Evolutionary conservation across 2,329 filamentous ascomycete species (phyloP).

Genomic region (Stemphylium lycopersici): DNA sequence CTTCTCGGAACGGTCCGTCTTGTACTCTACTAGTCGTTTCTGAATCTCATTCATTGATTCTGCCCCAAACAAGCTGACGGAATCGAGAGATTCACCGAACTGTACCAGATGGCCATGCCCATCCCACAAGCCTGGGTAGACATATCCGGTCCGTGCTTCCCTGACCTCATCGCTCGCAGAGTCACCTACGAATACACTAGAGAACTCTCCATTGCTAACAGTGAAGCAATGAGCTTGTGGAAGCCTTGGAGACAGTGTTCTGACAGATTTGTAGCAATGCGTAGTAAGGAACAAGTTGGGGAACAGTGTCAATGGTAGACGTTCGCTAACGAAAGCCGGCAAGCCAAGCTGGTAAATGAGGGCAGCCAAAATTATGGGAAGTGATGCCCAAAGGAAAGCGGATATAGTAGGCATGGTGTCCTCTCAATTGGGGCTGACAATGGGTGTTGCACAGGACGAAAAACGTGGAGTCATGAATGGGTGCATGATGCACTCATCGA

Average conservation of each 20-base stretch:
- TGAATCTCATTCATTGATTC: conserved; percentile 62
- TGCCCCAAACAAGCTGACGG: conserved; percentile 68
- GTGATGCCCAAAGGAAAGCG: conserved; percentile 28
- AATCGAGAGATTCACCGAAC: conserved; percentile 71
- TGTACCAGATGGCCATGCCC: conserved; percentile 71
- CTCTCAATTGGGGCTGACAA: background rate
- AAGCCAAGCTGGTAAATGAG: conserved; percentile 37
- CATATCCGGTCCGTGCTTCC: conserved; percentile 55
- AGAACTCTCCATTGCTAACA: conserved; percentile 59
- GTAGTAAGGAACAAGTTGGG: conserved; percentile 36
- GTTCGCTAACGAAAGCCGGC: conserved; percentile 23
- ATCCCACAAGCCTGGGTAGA: conserved; percentile 72
- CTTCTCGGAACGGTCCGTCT: conserved; percentile 56
- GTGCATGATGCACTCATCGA: background rate
- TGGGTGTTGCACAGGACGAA: background rate
- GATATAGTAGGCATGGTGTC: conserved; percentile 30
- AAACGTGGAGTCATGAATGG: background rate
- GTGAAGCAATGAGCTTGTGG: conserved; percentile 61
- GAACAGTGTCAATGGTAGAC: conserved; percentile 27
- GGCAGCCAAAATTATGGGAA: conserved; percentile 35
- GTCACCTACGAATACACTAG: conserved; percentile 38
- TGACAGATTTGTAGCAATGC: conserved; percentile 55
- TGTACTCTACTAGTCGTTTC: conserved; percentile 59
- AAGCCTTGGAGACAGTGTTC: conserved; percentile 49
- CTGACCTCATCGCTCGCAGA: conserved; percentile 17